These are phyloP conservation scores for Sclerotinia borealis DNA, from an alignment of 2,329 filamentous ascomycete genomes.

Conservation along the genomic window DNA sequence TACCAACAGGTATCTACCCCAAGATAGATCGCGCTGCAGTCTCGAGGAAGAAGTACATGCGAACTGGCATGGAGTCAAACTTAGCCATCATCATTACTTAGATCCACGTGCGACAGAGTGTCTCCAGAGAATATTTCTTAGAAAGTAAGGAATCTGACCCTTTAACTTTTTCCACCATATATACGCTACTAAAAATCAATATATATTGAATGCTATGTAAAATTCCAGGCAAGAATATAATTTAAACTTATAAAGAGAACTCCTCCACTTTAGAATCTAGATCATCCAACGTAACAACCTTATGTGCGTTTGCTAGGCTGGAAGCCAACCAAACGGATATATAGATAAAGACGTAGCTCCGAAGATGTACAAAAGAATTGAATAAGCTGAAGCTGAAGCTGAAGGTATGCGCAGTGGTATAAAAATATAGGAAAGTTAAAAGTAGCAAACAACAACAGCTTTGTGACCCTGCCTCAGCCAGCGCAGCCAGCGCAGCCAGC, in stretches of 20 bases:
- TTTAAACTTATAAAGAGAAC: neutral
- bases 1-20: no score
- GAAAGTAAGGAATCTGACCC: neutral
- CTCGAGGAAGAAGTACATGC: no score
- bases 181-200: neutral
- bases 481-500: no score
- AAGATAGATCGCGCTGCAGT: no score
- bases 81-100: no score
- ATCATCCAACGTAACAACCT: rapidly evolving
- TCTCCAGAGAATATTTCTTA: neutral
- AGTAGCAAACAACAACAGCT: neutral
- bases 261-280: neutral
- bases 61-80: no score
- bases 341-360: neutral
- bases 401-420: neutral
- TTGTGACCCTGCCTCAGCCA: neutral
- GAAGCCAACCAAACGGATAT: neutral
- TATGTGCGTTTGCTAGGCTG: neutral
- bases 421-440: neutral
- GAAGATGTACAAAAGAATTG: neutral
- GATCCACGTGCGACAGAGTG: no score
- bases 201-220: neutral
- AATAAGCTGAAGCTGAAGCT: neutral
- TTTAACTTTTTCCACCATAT: neutral
- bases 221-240: neutral